Evolutionary conservation across 768 basidiomycete species (phyloP), one percentile per base, ranked within the genome.

Genomic region (Kwoniella newhampshirensis): DNA sequence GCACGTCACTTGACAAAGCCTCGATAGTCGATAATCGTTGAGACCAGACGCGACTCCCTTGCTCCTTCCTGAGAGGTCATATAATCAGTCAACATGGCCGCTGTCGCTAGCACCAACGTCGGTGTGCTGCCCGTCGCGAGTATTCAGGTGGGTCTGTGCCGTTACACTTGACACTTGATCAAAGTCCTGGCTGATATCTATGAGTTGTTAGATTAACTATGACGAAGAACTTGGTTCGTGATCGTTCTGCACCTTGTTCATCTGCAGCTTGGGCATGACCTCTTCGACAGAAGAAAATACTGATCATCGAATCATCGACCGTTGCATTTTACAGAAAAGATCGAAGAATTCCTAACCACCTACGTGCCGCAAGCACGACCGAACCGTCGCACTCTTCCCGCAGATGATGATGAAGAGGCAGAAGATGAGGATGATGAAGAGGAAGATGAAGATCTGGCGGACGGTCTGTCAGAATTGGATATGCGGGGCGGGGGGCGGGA

Each of bases 391-490:
- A 42, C 37, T 6, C 12, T 62, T 2, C 60, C 61, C n/a, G 25
- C 47, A 7, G 63, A 60, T n/a, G 67, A 72, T 27, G 74, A 73
- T 11, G 68, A 70, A 50, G 58, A 59, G 1, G 68, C 66, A 15
- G 62, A 60, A 23, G 66, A 68, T 35, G 67, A 68, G 28, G 66
- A 70, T 17, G 62, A 59, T 3, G 64, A 67, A 17, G 67, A 59
- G 7, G 71, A 70, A 9, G 63, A 57, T 20, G 60, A 60, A 18
- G 70, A 70, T 76, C 51, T 86, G 78, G 66, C 89, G 79, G 78
- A 88, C 84, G 78, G 85, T 80, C 39, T 80, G 76, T 57, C 86
- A 73, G 57, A 87, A 79, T 12, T 80, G 60, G 57, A 87, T 79
- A 9, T 80, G 60, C 11, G 50, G 4, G 51, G 48, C 26, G 60